phyloP scores from a whole-genome alignment of 2,329 filamentous ascomycete species.

The Chalaropsis thielavioides region DNA sequence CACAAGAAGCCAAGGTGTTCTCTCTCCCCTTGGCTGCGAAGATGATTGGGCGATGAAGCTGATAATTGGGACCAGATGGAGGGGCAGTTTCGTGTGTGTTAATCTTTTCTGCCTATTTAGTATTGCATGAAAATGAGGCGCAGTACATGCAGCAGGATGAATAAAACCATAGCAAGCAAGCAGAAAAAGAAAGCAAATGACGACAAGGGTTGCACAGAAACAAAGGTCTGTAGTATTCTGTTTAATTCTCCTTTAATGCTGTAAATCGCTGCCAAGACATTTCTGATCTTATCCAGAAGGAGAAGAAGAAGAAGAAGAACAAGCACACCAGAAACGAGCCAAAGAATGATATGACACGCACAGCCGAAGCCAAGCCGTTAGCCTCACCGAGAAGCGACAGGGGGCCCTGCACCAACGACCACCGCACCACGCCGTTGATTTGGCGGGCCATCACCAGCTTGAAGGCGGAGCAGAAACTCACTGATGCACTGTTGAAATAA shows the following conservation, averaged over 20 bases:
- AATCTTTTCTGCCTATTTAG: neutral
- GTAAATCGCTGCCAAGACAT: neutral
- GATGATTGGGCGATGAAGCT: neutral
- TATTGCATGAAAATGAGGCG: neutral
- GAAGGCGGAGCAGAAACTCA: neutral
- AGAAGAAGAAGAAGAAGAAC: neutral
- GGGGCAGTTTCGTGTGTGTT: too few relatives aligned
- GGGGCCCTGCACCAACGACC: neutral
- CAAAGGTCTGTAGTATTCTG: neutral
- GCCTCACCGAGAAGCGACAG: neutral
- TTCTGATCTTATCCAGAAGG: neutral
- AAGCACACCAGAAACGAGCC: neutral
- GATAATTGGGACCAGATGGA: neutral
- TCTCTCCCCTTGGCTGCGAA: neutral
- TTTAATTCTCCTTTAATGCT: neutral
- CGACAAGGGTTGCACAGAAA: neutral
- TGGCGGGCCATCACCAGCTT: neutral
- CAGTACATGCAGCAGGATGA: constrained; percentile 1
- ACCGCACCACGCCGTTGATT: neutral
- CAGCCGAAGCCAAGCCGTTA: neutral
- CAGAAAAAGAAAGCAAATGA: neutral
- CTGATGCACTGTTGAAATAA: neutral
- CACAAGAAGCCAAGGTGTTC: neutral
- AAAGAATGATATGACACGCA: neutral
- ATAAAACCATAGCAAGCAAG: neutral